Evolutionary conservation across 306 rosid genomes (phyloP).

Genomic region (Spatholobus suberectus): DNA sequence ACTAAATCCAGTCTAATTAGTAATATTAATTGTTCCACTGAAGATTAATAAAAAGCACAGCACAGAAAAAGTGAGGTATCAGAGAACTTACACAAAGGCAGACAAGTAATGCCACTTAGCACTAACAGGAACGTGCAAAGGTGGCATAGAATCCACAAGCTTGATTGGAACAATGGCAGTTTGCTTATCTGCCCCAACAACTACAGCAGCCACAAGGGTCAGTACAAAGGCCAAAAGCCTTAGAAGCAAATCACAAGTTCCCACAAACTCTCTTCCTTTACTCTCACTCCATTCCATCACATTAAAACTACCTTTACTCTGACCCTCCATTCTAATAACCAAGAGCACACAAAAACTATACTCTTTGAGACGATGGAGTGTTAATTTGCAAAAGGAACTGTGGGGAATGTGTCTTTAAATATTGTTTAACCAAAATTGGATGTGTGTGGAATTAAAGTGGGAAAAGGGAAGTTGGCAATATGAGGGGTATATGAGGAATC

Average conservation of each 20-base stretch:
- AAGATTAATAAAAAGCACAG: too few species aligned
- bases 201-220: slow-evolving; percentile 61
- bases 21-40: too few species aligned
- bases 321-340: slow-evolving; percentile 47
- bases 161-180: slow-evolving; percentile 50
- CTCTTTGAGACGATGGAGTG: background rate
- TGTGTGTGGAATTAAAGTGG: background rate
- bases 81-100: slow-evolving; percentile 63
- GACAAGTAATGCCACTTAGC: slow-evolving; percentile 80
- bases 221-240: slow-evolving; percentile 62
- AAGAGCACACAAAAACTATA: background rate
- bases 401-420: background rate
- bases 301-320: slow-evolving; percentile 22
- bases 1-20: too few species aligned
- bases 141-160: slow-evolving; percentile 50
- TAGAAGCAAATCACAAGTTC: slow-evolving; percentile 48
- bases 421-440: background rate
- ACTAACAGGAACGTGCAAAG: slow-evolving; percentile 56
- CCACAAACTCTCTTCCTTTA: slow-evolving; percentile 21
- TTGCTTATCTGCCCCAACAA: slow-evolving; percentile 59
- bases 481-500: background rate
- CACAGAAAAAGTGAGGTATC: background rate
- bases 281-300: slow-evolving; percentile 37
- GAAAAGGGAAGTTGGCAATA: background rate
- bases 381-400: background rate